phyloP scores from a whole-genome alignment of 352 stramenopile species.

The Phytophthora crassamura region DNA sequence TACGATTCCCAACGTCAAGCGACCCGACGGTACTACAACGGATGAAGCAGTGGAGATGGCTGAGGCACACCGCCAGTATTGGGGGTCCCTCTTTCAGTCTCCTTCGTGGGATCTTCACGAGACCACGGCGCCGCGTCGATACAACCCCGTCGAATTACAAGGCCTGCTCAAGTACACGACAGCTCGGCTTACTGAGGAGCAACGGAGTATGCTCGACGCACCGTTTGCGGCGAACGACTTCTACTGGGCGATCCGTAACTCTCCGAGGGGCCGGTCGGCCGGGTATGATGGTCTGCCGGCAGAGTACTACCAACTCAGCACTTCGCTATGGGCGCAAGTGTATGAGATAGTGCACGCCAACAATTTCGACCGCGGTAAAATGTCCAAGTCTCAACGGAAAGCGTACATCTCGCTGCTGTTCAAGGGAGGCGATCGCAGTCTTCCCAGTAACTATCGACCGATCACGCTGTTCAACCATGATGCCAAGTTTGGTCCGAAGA shows the following conservation, averaged over 20 bases:
- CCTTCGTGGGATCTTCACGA: no score
- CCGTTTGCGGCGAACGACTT: constrained; percentile 17
- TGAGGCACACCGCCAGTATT: constrained; percentile 4
- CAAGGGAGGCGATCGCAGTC: constrained; percentile 1
- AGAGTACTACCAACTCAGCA: constrained; percentile 20
- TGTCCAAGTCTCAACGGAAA: constrained; percentile 14
- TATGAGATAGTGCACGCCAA: constrained; percentile 20
- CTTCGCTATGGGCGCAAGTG: constrained; percentile 8
- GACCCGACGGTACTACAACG: background rate
- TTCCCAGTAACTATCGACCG: constrained; percentile 6
- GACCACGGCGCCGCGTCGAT: no score
- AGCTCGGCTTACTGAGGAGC: background rate
- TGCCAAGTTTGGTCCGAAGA: constrained; percentile 26
- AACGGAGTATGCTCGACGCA: background rate
- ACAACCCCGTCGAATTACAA: background rate
- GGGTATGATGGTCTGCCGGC: constrained; percentile 15
- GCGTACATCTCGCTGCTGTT: constrained; percentile 23
- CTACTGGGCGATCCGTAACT: constrained; percentile 17
- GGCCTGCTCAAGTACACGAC: background rate
- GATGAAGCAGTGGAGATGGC: constrained; percentile 4
- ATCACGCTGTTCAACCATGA: constrained; percentile 26
- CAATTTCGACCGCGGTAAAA: constrained; percentile 5
- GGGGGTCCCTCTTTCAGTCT: background rate
- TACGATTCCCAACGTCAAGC: background rate
- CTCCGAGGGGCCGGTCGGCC: constrained; percentile 9